These are phyloP conservation scores for Rhynchospora tenuis DNA, from an alignment of 176 grass and related monocot species.

Conservation along the genomic window DNA sequence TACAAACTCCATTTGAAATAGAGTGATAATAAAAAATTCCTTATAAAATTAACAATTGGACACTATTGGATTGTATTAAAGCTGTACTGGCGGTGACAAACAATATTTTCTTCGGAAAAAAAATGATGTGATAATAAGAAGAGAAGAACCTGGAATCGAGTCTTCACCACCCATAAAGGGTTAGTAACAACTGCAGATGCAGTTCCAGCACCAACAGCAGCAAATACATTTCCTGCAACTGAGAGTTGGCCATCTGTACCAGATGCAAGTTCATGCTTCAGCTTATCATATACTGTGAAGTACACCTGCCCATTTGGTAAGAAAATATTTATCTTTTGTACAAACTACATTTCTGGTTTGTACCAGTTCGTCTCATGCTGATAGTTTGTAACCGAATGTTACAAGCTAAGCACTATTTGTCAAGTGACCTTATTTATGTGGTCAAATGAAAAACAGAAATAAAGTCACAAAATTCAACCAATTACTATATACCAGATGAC, in stretches of 20 bases:
- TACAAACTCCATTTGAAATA: slow-evolving; percentile 2
- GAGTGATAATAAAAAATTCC: neutral
- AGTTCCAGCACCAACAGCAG: slow-evolving; percentile 74
- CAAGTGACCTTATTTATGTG: neutral
- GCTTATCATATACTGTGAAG: slow-evolving; percentile 73
- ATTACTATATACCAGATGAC: neutral
- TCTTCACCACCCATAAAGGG: slow-evolving; percentile 94
- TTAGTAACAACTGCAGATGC: slow-evolving; percentile 73
- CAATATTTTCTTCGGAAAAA: neutral
- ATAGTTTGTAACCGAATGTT: neutral
- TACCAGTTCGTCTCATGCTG: neutral
- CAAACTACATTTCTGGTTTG: neutral
- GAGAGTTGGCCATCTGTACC: slow-evolving; percentile 41
- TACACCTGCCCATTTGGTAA: slow-evolving; percentile 46
- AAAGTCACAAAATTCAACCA: neutral
- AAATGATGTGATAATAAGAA: neutral
- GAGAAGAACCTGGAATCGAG: slow-evolving; percentile 66
- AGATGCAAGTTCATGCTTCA: slow-evolving; percentile 36
- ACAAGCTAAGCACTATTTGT: neutral
- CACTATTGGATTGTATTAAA: neutral
- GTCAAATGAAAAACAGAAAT: neutral
- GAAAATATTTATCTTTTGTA: neutral
- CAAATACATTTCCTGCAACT: slow-evolving; percentile 54
- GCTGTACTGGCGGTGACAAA: neutral
- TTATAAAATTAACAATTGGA: neutral